Base-by-base conservation (phyloP, 306 rosid genomes). In the Fagus sylvatica region DNA sequence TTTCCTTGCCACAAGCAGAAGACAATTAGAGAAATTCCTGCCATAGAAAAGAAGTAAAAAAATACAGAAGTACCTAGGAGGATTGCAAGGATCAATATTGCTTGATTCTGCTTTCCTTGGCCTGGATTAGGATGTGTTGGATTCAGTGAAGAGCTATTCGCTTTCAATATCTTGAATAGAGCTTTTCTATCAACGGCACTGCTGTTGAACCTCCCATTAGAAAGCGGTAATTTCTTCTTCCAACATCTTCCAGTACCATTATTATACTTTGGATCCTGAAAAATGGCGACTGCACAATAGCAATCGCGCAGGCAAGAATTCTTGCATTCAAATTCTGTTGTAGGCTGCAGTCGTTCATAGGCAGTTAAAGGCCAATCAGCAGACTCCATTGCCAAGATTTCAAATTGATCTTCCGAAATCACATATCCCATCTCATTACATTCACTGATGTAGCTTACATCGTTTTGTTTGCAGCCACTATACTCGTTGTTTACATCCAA, bases 151-250 rank as follows among this genome's bases (percentile, higher is more conserved):
- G 10, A 37, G 12, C 30, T 64, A 6, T 37, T 64, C 12, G 3
- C 13, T 64, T 64, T 64, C 1, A 64, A 64, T 64, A 1, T 64
- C 32, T 64, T 64, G 48, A 64, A 37, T 4, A 64, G 46, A 37
- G 70, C 48, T 34, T 34, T 64, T 64, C 70, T 64, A 6, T 64
- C 70, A 2, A 64, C 2, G 48, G 46, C 4, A 17, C 12, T 64
- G 28, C 13, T 6, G 70, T 64, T 64, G 28, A 16, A 16, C 46
- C 70, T 64, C 46, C 70, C 70, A 7, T 64, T 64, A 34, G 70
- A 64, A 64, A 64, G 48, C 12, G 70, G 70, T 4, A 64, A 37
- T 37, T 16, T 64, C 46, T 64, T 64, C 70, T 64, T 64, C 70
- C 70, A 65, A 0, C 70, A 65, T 17, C 49, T 65, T 65, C 70